Conservation (phyloP, 2,329 filamentous ascomycete species). For the Cercospora zeina region DNA sequence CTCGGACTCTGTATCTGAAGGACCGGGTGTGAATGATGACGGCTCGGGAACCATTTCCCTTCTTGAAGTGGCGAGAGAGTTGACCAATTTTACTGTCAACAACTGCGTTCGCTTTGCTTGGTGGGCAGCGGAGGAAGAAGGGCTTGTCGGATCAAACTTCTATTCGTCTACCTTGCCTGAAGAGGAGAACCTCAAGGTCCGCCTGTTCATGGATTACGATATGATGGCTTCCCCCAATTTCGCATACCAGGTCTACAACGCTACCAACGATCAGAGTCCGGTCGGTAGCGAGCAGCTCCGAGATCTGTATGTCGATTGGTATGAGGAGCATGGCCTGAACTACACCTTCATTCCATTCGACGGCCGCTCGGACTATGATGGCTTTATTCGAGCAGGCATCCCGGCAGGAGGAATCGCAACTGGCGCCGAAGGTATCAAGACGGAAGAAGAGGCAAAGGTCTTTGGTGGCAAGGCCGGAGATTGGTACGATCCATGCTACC, state of each 20-base stretch:
- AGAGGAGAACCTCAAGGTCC: constrained; percentile 58
- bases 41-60: constrained; percentile 66
- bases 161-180: constrained; percentile 50
- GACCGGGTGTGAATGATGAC: constrained; percentile 76
- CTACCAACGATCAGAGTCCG: constrained; percentile 26
- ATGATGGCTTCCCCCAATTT: constrained; percentile 68
- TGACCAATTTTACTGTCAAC: constrained; percentile 71
- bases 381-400: constrained; percentile 30
- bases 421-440: constrained; percentile 68
- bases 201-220: constrained; percentile 70
- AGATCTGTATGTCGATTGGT: constrained; percentile 29
- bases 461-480: constrained; percentile 67
- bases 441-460: constrained; percentile 60
- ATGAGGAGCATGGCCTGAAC: constrained; percentile 25
- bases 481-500: constrained; percentile 46
- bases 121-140: constrained; percentile 63
- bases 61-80: constrained; percentile 59
- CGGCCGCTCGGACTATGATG: constrained; percentile 31
- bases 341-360: constrained; percentile 32
- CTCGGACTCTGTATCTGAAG: constrained; percentile 50
- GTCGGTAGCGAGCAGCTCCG: constrained; percentile 27
- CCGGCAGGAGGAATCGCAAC: constrained; percentile 31
- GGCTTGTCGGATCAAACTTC: constrained; percentile 60
- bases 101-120: constrained; percentile 68
- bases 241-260: constrained; percentile 58